phyloP scores from a whole-genome alignment of 164 flowering plant genomes.

The Magnolia sinica region DNA sequence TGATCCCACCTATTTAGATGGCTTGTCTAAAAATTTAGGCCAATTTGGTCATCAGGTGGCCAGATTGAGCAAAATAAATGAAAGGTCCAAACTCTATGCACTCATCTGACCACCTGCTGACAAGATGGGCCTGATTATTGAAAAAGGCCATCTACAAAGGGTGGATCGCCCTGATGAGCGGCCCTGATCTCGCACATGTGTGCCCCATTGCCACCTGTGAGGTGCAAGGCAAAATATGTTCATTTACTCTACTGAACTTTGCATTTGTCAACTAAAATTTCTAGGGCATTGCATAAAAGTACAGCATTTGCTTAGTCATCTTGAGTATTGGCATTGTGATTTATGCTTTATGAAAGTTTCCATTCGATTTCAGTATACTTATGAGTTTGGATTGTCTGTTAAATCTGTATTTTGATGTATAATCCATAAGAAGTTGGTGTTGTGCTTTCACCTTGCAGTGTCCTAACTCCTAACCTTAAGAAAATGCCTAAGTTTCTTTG shows the following conservation, averaged over 20 bases:
- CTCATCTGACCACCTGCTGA: too few relatives aligned
- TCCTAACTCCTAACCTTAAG: neutral
- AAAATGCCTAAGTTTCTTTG: neutral
- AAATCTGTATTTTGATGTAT: neutral
- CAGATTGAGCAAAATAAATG: too few relatives aligned
- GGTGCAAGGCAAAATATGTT: neutral
- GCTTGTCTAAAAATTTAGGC: too few relatives aligned
- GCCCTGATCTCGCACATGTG: too few relatives aligned
- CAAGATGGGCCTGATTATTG: too few relatives aligned
- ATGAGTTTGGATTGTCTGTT: too few relatives aligned
- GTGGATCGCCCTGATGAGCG: too few relatives aligned
- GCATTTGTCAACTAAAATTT: neutral
- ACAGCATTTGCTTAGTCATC: neutral
- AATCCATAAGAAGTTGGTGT: neutral
- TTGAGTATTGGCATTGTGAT: neutral
- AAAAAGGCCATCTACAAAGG: too few relatives aligned
- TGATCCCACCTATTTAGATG: too few relatives aligned
- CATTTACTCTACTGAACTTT: neutral
- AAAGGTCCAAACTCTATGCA: too few relatives aligned
- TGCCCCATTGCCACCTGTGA: neutral
- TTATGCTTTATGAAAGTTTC: neutral
- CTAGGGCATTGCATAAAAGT: neutral
- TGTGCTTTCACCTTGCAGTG: neutral
- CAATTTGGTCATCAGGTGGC: too few relatives aligned
- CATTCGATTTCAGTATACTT: too few relatives aligned